Percentiles rank a stretch among this genome's conserved stretches.
Evolutionary conservation across 352 stramenopile species (phyloP).

Genomic region (Pythium rhizo-oryzae): DNA sequence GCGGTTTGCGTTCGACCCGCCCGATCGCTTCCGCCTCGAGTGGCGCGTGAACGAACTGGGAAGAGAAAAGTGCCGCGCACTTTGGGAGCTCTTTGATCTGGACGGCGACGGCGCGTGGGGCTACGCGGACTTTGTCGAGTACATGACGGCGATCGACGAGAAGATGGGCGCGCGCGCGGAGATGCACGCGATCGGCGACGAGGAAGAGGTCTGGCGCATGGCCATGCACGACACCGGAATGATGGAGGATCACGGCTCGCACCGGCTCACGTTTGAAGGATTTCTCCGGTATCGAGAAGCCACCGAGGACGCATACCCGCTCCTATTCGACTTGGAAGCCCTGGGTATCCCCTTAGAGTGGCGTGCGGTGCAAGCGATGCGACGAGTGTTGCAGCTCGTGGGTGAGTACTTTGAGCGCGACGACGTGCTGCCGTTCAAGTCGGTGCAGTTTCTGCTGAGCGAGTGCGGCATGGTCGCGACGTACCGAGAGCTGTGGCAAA

Average conservation of each 20-base stretch:
- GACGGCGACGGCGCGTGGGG: conserved; percentile 58
- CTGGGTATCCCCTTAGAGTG: conserved; percentile 51
- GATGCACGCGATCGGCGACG: conserved; percentile 38
- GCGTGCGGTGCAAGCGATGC: conserved; percentile 15
- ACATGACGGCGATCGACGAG: conserved; percentile 44
- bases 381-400: conserved; percentile 37
- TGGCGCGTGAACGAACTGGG: conserved; percentile 51
- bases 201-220: conserved; percentile 63
- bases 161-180: conserved; percentile 17
- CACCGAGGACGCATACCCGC: conserved; percentile 42
- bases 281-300: conserved; percentile 60
- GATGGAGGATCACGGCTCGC: conserved; percentile 29
- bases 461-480: conserved; percentile 41
- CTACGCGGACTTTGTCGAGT: conserved; percentile 66
- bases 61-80: conserved; percentile 43
- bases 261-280: conserved; percentile 55
- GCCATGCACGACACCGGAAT: conserved; percentile 63
- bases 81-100: conserved; percentile 61
- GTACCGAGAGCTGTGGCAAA: conserved; percentile 40
- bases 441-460: conserved; percentile 52
- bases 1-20: conserved; percentile 54
- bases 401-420: conserved; percentile 52
- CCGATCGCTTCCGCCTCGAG: conserved; percentile 33
- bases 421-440: conserved; percentile 35
- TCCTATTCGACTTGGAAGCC: conserved; percentile 43